Evolutionary conservation across 352 stramenopile species (phyloP).

Genomic region (Phytopythium mirpurense): DNA sequence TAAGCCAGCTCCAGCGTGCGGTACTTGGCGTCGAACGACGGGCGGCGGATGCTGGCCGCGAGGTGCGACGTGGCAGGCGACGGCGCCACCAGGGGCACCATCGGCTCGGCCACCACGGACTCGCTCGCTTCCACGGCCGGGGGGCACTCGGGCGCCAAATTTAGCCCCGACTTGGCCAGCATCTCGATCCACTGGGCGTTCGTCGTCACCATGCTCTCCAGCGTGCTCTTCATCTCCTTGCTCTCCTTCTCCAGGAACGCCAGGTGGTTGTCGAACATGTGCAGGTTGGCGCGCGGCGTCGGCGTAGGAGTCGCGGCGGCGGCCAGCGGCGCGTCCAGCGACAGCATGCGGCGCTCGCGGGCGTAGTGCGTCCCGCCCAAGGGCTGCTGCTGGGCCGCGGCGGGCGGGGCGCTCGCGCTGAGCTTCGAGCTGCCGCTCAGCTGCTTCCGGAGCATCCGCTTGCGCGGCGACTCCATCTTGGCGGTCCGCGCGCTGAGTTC

Average conservation of each 20-base stretch:
- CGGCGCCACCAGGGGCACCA: conserved; percentile 9
- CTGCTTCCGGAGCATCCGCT: conserved; percentile 9
- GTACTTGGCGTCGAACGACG: conserved; percentile 44
- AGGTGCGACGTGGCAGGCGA: conserved; percentile 2
- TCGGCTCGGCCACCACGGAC: conserved; percentile 15
- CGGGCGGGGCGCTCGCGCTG: neutral
- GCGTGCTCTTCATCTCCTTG: conserved; percentile 51
- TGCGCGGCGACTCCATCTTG: conserved; percentile 2
- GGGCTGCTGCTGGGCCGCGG: neutral
- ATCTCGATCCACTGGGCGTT: conserved; percentile 71
- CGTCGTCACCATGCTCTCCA: conserved; percentile 68
- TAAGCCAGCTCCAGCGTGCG: conserved; percentile 37
- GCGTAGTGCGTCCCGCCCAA: neutral
- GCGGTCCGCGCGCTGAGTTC: conserved; percentile 3
- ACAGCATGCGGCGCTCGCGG: conserved; percentile 1
- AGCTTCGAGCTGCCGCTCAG: conserved; percentile 3
- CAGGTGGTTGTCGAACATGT: conserved; percentile 57
- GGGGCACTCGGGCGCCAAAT: conserved; percentile 19
- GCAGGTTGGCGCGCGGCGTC: conserved; percentile 33
- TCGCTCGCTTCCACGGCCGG: conserved; percentile 16
- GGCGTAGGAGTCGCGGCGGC: conserved; percentile 11
- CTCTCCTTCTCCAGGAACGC: conserved; percentile 68
- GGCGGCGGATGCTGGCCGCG: conserved; percentile 3
- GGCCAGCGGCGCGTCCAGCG: neutral
- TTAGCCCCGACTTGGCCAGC: conserved; percentile 18